phyloP scores from a whole-genome alignment of 148 eudicot species.

The Camellia granthamiana region DNA sequence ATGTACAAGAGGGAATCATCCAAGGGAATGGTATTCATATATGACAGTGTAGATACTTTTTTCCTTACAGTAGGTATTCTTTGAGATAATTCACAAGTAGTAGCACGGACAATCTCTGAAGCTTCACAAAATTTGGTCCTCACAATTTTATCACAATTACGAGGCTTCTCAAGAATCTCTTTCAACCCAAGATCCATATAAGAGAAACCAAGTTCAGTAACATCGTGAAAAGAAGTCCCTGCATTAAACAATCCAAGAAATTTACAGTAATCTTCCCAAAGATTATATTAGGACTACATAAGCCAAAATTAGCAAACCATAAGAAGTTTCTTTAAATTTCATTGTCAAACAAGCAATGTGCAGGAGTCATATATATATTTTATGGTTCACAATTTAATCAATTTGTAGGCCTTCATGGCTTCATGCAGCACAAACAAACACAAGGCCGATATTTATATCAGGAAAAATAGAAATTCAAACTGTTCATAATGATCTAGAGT shows the following conservation, averaged over 20 bases:
- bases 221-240: constrained; percentile 35
- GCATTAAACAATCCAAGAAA: constrained; percentile 23
- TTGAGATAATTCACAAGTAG: constrained; percentile 33
- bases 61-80: constrained; percentile 24
- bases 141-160: constrained; percentile 36
- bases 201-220: constrained; percentile 24
- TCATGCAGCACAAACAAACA: background rate
- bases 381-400: background rate
- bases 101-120: constrained; percentile 46
- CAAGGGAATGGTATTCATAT: constrained; percentile 32
- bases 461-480: too few species aligned
- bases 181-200: constrained; percentile 58
- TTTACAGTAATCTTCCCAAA: background rate
- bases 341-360: background rate
- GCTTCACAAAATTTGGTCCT: constrained; percentile 55
- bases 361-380: background rate
- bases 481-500: background rate
- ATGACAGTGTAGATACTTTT: constrained; percentile 30
- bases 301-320: constrained; percentile 6
- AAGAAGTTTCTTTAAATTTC: background rate
- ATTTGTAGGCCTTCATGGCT: background rate
- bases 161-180: constrained; percentile 58
- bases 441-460: background rate
- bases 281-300: background rate
- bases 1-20: constrained; percentile 47